These are phyloP conservation scores for Paralagenidium karlingii DNA, from an alignment of 352 stramenopile species.

Conservation along the genomic window DNA sequence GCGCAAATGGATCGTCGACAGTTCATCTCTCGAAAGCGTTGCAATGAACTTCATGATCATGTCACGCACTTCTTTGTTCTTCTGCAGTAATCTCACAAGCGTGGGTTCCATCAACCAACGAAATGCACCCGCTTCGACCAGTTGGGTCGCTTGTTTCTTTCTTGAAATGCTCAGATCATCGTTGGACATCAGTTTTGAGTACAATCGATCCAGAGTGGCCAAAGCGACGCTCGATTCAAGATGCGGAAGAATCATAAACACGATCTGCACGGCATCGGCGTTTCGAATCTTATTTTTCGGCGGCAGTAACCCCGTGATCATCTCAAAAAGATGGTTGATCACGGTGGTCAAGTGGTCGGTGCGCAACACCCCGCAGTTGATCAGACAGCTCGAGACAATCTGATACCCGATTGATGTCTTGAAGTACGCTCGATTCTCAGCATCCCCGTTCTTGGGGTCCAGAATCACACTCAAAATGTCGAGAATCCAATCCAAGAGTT, in stretches of 20 bases:
- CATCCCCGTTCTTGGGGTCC: constrained; percentile 12
- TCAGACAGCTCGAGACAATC: constrained; percentile 39
- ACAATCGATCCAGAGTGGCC: constrained; percentile 17
- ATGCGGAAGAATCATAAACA: constrained; percentile 33
- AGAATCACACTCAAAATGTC: constrained; percentile 32
- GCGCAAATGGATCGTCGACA: constrained; percentile 31
- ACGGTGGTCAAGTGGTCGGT: constrained; percentile 16
- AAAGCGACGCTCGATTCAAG: constrained; percentile 15
- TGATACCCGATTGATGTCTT: constrained; percentile 22
- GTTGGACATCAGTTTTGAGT: constrained; percentile 29
- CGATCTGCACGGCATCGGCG: constrained; percentile 29
- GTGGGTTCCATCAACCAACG: constrained; percentile 30
- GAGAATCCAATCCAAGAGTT: constrained; percentile 38
- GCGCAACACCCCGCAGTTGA: constrained; percentile 30
- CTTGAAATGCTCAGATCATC: constrained; percentile 26
- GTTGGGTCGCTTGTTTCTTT: constrained; percentile 25
- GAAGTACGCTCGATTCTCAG: constrained; percentile 23
- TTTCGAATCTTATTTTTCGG: constrained; percentile 42
- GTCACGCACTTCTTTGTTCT: too few species aligned
- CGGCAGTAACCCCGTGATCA: constrained; percentile 26
- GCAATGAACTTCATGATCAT: constrained; percentile 23
- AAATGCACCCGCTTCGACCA: constrained; percentile 41
- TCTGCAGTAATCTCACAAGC: too few species aligned
- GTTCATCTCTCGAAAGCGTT: constrained; percentile 27
- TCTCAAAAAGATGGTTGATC: constrained; percentile 36